These are phyloP conservation scores for Hydrangea macrophylla DNA, from an alignment of 148 eudicot species.

Conservation along the genomic window DNA sequence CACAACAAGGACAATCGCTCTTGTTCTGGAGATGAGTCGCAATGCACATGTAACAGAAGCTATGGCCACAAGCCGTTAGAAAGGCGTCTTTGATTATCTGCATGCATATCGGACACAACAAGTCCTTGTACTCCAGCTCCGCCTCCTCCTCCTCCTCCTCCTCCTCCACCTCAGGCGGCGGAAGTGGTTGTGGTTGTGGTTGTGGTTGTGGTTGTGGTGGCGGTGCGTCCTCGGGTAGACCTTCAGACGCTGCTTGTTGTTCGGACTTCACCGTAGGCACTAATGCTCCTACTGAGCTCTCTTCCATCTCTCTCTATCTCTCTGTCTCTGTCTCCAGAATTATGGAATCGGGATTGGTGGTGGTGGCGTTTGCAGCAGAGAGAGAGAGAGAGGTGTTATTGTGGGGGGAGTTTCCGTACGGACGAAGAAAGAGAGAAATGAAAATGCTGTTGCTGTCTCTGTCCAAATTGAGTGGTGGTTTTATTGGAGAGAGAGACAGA, in stretches of 20 bases:
- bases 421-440: not conserved
- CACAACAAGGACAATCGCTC: conserved; percentile 77
- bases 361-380: not conserved
- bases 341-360: not conserved
- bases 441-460: not conserved
- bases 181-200: not conserved
- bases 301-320: conserved; percentile 21
- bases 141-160: conserved; percentile 9
- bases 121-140: conserved; percentile 55
- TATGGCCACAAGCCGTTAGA: conserved; percentile 80
- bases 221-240: conserved; percentile 11
- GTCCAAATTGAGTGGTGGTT: conserved; percentile 7
- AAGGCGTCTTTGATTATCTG: conserved; percentile 83
- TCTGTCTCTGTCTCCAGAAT: not conserved
- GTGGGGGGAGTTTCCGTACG: not conserved
- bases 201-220: conserved; percentile 4
- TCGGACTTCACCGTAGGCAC: conserved; percentile 53
- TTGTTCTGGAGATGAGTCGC: conserved; percentile 62
- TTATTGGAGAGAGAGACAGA: conserved; percentile 11
- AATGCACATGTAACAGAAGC: conserved; percentile 84
- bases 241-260: conserved; percentile 11
- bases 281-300: conserved; percentile 29
- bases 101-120: conserved; percentile 87
- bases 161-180: conserved; percentile 7
- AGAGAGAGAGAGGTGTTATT: not conserved